These are phyloP conservation scores for Pinus taeda DNA, from an alignment of 75 land plant species.

Conservation along the genomic window DNA sequence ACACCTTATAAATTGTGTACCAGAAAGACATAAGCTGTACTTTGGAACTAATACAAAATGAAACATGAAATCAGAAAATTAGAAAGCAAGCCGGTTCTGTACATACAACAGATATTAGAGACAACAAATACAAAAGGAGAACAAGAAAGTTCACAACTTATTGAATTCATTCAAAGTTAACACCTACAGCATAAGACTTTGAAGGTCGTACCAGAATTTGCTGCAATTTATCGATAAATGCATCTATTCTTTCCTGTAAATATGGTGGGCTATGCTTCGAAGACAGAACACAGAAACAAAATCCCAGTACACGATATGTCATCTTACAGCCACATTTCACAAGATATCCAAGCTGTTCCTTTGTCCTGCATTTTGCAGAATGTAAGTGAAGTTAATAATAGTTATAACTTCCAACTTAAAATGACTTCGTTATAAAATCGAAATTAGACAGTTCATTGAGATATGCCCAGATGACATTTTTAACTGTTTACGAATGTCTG, in stretches of 20 bases:
- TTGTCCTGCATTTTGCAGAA: slow-evolving; percentile 56
- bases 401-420: not conserved
- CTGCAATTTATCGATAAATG: slow-evolving; percentile 62
- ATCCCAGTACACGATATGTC: slow-evolving; percentile 82
- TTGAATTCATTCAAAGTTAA: not conserved
- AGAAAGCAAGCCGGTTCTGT: no score
- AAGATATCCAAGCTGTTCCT: slow-evolving; percentile 94
- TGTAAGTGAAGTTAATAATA: not conserved
- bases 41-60: not conserved
- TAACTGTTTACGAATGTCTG: not conserved
- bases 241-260: slow-evolving; percentile 66
- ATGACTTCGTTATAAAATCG: no score
- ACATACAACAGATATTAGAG: no score
- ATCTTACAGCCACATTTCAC: slow-evolving; percentile 76
- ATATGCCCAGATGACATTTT: not conserved
- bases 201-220: slow-evolving; percentile 57
- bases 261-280: slow-evolving; percentile 69
- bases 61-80: not conserved
- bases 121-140: no score
- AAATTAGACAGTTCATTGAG: not conserved
- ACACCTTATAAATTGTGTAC: not conserved
- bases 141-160: no score
- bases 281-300: slow-evolving; percentile 88
- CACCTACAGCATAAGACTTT: not conserved
- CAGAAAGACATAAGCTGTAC: not conserved